Evolutionary conservation across 371 early-diverging fungal genomes (phyloP).

Genomic region (Phascolomyces articulosus): DNA sequence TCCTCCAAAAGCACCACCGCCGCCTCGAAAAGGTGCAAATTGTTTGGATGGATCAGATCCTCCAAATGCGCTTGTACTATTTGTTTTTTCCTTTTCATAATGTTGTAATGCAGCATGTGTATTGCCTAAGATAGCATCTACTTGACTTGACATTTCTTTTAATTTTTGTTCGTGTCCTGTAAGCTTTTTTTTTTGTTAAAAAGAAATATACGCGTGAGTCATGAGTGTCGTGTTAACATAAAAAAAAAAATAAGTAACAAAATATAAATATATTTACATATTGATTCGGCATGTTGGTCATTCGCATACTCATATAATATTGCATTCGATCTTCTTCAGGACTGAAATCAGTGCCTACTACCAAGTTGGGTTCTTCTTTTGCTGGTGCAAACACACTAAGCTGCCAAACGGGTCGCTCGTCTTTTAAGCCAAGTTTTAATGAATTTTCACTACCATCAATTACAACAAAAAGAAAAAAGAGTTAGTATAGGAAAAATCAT

Average conservation of each 20-base stretch:
- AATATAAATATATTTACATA: constrained; percentile 29
- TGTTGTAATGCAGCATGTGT: constrained; percentile 40
- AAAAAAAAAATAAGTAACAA: background rate
- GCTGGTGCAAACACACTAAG: constrained; percentile 63
- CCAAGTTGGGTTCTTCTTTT: constrained; percentile 67
- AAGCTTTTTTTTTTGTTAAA: constrained; percentile 16
- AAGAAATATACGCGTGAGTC: too few relatives aligned
- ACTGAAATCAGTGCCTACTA: constrained; percentile 59
- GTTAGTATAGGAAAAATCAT: background rate
- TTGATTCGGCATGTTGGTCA: constrained; percentile 35
- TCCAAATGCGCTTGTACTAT: constrained; percentile 30
- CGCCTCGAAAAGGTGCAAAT: constrained; percentile 37
- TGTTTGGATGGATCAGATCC: constrained; percentile 17
- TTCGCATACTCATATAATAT: constrained; percentile 48
- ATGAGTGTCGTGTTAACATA: too few relatives aligned
- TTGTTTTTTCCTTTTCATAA: constrained; percentile 40
- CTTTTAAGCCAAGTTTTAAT: constrained; percentile 41
- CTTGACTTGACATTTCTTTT: constrained; percentile 33
- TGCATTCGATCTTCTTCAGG: constrained; percentile 61
- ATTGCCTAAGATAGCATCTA: constrained; percentile 34
- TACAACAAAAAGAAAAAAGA: background rate
- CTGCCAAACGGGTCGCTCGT: constrained; percentile 53
- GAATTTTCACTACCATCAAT: constrained; percentile 36
- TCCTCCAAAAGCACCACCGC: constrained; percentile 16
- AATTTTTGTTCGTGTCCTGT: constrained; percentile 27